Base-by-base conservation (phyloP, 2,329 filamentous ascomycete genomes). In the Aspergillus texensis region DNA sequence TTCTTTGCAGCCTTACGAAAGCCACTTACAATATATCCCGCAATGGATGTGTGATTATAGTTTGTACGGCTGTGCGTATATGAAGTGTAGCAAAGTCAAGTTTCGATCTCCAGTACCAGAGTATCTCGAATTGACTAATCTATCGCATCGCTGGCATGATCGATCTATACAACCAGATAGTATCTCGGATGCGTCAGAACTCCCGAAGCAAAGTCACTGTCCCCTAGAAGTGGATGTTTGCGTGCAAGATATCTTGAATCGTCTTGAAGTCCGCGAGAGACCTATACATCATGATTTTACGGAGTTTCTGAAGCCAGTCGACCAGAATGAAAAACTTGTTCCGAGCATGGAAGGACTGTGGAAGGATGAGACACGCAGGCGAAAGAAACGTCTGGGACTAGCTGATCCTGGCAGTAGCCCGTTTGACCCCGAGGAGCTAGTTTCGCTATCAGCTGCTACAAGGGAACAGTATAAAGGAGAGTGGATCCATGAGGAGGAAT, bases 21-120 rank as follows among this genome's bases (percentile, higher is more conserved):
- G 92, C 21, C 96, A 99, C 75, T 78, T 98, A 65, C 93, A 97
- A 74, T 98, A 94, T 75, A 81, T 97, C 10, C 84, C 95, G 11
- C 96, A 99, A 78, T 99, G 96, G 87, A 98, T 99, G 95, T 91
- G 90, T 67, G 96, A 99, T 77, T 99, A 96, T 82, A 99, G 97
- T 74, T 82, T 99, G 68, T 98, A 96, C 76, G 96, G 96, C 8
- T 99, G 95, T 74, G 90, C 88, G 61, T 96, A 94, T 71, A 88
- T 98, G 67, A 87, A 94, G 63, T 90, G 88, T 57, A 82, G 82
- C 11, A 91, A 88, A 66, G 87, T 89, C 1, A 84, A 80, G 32
- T 97, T 97, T 73, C 88, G 95, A 60, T 83, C 83, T 2, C 93
- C 93, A 0, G 82, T 97, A 2, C 94, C 94, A 0, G 81, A 85